Conservation (phyloP, 2,329 filamentous ascomycete genomes). For the Penicillium expansum region DNA sequence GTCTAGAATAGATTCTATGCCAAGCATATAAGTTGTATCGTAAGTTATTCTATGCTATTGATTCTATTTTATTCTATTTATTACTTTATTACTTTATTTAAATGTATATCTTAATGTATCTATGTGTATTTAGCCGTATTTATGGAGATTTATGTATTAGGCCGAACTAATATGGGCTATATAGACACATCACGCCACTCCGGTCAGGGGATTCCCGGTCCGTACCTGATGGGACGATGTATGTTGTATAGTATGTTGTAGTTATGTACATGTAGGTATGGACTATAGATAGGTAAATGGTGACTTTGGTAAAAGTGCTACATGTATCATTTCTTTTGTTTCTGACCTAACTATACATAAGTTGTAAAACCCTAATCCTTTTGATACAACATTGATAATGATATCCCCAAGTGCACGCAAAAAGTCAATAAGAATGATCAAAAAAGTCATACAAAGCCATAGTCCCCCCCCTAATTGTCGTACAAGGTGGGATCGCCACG, state of each 20-base stretch:
- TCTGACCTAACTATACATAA: neutral
- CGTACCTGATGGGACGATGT: neutral
- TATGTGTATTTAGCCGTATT: neutral
- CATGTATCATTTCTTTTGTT: neutral
- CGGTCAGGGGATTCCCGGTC: slow-evolving; percentile 2
- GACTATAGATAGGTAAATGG: too few species aligned
- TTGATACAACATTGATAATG: neutral
- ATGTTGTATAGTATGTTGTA: too few species aligned
- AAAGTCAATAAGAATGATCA: neutral
- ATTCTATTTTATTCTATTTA: neutral
- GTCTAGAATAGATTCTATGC: neutral
- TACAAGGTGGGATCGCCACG: slow-evolving; percentile 80
- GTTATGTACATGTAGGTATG: too few species aligned
- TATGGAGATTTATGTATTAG: too few species aligned
- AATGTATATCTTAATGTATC: neutral
- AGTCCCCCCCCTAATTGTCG: slow-evolving; percentile 45
- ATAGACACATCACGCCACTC: slow-evolving; percentile 13
- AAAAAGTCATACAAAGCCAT: neutral
- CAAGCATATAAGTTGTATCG: neutral
- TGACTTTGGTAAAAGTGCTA: too few species aligned
- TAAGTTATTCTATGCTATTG: neutral
- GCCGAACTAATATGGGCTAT: neutral
- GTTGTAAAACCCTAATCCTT: neutral
- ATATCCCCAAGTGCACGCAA: neutral
- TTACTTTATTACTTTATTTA: neutral